phyloP scores from a whole-genome alignment of 106 monocot species.

The Allium fistulosum region DNA sequence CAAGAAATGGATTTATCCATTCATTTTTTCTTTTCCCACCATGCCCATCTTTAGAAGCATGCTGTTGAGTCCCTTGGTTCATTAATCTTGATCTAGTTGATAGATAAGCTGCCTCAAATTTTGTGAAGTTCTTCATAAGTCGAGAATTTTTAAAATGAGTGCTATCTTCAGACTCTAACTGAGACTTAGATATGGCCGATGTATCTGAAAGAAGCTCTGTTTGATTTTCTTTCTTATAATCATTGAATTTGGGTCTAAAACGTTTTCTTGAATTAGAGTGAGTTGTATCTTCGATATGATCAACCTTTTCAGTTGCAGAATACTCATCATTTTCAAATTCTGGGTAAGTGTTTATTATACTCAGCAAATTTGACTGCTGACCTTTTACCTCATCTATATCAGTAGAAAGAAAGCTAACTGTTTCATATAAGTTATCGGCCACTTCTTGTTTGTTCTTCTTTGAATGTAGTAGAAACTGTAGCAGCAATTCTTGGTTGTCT shows the following conservation, averaged over 20 bases:
- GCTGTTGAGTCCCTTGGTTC: conserved; percentile 49
- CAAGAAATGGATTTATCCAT: conserved; percentile 76
- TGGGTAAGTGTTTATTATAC: conserved; percentile 3
- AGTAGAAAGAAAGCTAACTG: conserved; percentile 44
- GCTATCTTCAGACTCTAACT: conserved; percentile 16
- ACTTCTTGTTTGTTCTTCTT: conserved; percentile 49
- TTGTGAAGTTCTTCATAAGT: conserved; percentile 79
- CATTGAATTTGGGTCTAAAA: conserved; percentile 12
- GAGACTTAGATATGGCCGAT: conserved; percentile 10
- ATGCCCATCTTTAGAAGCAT: conserved; percentile 16
- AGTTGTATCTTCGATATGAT: conserved; percentile 25
- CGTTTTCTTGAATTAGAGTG: conserved; percentile 47
- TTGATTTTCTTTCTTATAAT: conserved; percentile 11
- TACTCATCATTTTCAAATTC: conserved; percentile 21
- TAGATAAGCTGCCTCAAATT: conserved; percentile 66
- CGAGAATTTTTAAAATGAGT: conserved; percentile 52
- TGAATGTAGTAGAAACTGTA: conserved; percentile 64
- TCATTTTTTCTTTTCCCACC: conserved; percentile 23
- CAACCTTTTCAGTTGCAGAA: conserved; percentile 6
- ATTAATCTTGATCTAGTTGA: conserved; percentile 30
- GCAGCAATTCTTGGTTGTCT: conserved; percentile 64
- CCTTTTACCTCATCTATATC: conserved; percentile 54
- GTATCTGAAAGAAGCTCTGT: conserved; percentile 10
- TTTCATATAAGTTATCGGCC: conserved; percentile 44
- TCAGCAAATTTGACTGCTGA: conserved; percentile 33